A percentile compares a stretch with the other conserved stretches of the same genome.
Evolutionary conservation across 176 grass and related monocot genomes (phyloP).

Genomic region (Rhynchospora breviuscula): DNA sequence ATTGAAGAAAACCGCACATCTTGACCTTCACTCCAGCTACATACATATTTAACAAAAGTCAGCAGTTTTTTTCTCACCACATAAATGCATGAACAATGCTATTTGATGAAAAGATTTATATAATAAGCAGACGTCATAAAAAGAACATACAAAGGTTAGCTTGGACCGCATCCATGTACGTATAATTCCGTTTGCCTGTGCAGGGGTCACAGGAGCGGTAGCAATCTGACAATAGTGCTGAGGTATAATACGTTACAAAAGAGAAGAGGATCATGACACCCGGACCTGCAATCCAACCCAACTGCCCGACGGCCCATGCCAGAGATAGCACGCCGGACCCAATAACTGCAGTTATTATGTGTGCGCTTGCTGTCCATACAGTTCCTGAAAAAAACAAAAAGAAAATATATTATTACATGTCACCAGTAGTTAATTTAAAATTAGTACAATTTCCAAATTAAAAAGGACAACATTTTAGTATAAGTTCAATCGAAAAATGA

Average conservation of each 20-base stretch:
- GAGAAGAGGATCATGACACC: constrained; percentile 74
- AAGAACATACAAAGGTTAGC: constrained; percentile 51
- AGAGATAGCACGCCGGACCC: constrained; percentile 85
- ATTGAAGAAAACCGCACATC: constrained; percentile 82
- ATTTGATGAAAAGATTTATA: background rate
- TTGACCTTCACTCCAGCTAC: constrained; percentile 86
- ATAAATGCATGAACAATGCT: background rate
- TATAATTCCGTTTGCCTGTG: constrained; percentile 79
- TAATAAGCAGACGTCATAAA: background rate
- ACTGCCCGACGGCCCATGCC: constrained; percentile 77
- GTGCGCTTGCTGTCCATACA: constrained; percentile 80
- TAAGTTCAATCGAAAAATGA: background rate
- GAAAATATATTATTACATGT: background rate
- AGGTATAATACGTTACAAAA: constrained; percentile 77
- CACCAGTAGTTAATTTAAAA: too few relatives aligned
- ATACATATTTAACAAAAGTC: background rate
- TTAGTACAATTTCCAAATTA: background rate
- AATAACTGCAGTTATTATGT: constrained; percentile 91
- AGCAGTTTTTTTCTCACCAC: background rate
- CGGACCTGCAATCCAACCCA: constrained; percentile 75
- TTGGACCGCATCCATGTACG: constrained; percentile 80
- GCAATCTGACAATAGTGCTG: constrained; percentile 69
- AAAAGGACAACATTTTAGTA: background rate
- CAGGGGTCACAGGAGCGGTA: constrained; percentile 59
- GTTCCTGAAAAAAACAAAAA: constrained; percentile 34